These are phyloP conservation scores for Dioscorea cayenensis DNA, from an alignment of 116 monocot species.

Conservation along the genomic window DNA sequence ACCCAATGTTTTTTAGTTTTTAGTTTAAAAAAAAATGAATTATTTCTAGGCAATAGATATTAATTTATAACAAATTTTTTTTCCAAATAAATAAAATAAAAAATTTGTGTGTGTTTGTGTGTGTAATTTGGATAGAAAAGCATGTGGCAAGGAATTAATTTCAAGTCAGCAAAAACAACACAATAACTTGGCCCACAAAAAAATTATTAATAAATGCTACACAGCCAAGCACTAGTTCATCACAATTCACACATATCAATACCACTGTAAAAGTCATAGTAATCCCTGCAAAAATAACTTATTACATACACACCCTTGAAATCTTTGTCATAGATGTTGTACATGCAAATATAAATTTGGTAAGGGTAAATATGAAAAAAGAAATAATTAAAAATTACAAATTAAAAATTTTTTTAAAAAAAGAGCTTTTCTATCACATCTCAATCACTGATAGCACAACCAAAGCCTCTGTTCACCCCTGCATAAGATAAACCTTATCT, in stretches of 20 bases:
- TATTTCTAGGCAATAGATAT: too few species aligned
- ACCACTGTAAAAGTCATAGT: not conserved
- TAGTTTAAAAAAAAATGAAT: too few species aligned
- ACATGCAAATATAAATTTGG: too few species aligned
- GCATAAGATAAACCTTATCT: slow-evolving; percentile 1
- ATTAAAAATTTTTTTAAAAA: too few species aligned
- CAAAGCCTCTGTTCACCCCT: not conserved
- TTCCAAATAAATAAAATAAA: too few species aligned
- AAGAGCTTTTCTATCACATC: not conserved
- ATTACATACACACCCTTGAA: too few species aligned
- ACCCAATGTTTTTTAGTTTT: too few species aligned
- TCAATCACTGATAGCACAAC: not conserved
- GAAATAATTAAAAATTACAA: too few species aligned
- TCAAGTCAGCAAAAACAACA: not conserved
- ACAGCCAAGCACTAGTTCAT: not conserved
- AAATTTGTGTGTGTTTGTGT: not conserved
- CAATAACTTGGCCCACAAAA: not conserved
- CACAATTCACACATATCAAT: not conserved
- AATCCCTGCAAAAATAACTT: too few species aligned
- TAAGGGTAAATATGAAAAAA: too few species aligned
- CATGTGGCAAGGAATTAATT: not conserved
- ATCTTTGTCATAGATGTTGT: too few species aligned
- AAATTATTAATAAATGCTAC: not conserved
- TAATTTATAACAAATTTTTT: too few species aligned
- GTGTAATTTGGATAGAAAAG: not conserved